These are phyloP conservation scores for Penicillium sp. DNA, from an alignment of 2,329 filamentous ascomycete genomes.

Conservation along the genomic window DNA sequence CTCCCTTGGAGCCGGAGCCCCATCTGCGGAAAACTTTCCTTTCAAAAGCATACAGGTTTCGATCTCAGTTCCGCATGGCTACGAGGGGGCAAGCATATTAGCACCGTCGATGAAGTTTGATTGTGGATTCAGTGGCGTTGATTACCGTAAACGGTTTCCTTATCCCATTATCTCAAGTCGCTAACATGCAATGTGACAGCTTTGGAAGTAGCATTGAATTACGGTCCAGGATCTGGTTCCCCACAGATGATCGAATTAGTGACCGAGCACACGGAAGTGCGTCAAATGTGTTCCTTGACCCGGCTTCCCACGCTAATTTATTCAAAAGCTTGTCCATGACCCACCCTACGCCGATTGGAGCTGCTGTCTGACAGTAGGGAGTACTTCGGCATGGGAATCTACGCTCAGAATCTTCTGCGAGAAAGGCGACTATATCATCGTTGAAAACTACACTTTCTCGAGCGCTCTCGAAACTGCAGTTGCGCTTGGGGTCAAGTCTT, in stretches of 20 bases:
- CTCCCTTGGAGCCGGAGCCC: too few species aligned
- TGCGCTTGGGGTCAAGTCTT: background rate
- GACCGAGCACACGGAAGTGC: slow-evolving; percentile 5
- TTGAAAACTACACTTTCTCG: slow-evolving; percentile 6
- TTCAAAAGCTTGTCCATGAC: slow-evolving; percentile 4
- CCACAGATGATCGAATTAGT: slow-evolving; percentile 3
- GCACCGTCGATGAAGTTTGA: too few species aligned
- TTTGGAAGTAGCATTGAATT: slow-evolving; percentile 4
- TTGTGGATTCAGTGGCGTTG: background rate
- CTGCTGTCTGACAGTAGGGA: slow-evolving; percentile 3
- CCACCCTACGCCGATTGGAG: slow-evolving; percentile 11
- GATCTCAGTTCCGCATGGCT: too few species aligned
- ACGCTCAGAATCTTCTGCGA: slow-evolving; percentile 6
- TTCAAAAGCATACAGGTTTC: too few species aligned
- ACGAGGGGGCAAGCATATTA: too few species aligned
- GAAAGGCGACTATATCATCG: slow-evolving; percentile 1
- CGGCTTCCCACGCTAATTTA: background rate
- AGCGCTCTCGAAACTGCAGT: slow-evolving; percentile 5
- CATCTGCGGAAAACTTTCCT: too few species aligned
- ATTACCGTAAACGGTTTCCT: too few species aligned
- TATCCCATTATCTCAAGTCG: too few species aligned
- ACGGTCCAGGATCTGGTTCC: slow-evolving; percentile 3
- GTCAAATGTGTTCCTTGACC: background rate
- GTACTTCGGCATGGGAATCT: slow-evolving; percentile 4
- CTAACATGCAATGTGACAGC: background rate